These are phyloP conservation scores for Phialophora verrucosa DNA, from an alignment of 2,329 filamentous ascomycete species.

Conservation along the genomic window DNA sequence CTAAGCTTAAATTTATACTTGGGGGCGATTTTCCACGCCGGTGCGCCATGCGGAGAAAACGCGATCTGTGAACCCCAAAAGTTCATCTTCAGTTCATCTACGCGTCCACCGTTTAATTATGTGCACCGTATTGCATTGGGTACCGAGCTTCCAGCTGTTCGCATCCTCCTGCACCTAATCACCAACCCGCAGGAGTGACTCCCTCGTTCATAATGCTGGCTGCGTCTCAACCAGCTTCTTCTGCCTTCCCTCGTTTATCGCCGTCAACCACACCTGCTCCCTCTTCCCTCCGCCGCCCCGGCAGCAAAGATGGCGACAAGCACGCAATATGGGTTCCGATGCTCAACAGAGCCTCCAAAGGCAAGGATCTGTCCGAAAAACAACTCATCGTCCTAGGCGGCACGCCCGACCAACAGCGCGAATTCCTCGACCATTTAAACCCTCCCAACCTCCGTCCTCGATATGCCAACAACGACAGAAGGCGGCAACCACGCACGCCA, in stretches of 20 bases:
- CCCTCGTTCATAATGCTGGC: conserved; percentile 26
- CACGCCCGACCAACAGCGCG: conserved; percentile 79
- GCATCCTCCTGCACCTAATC: not conserved
- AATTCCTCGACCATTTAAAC: conserved; percentile 72
- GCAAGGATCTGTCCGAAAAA: conserved; percentile 88
- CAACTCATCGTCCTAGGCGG: conserved; percentile 88
- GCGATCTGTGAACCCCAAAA: conserved; percentile 14
- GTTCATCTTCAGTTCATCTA: conserved; percentile 8
- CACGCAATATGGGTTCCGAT: conserved; percentile 94
- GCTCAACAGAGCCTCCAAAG: conserved; percentile 87
- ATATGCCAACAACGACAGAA: conserved; percentile 58
- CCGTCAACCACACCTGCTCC: conserved; percentile 35
- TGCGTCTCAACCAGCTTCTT: conserved; percentile 25
- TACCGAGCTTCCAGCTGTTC: not conserved
- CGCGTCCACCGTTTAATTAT: not conserved
- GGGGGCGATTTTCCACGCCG: not conserved
- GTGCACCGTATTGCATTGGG: not conserved
- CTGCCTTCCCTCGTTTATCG: conserved; percentile 20
- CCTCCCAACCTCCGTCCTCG: conserved; percentile 47
- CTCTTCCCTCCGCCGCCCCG: conserved; percentile 46
- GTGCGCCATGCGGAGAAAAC: conserved; percentile 11
- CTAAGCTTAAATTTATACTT: not conserved
- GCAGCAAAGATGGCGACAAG: conserved; percentile 68
- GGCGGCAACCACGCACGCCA: conserved; percentile 62
- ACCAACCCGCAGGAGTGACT: not conserved